Conservation (phyloP, 2,329 filamentous ascomycete species). For the Passalora sequoiae region DNA sequence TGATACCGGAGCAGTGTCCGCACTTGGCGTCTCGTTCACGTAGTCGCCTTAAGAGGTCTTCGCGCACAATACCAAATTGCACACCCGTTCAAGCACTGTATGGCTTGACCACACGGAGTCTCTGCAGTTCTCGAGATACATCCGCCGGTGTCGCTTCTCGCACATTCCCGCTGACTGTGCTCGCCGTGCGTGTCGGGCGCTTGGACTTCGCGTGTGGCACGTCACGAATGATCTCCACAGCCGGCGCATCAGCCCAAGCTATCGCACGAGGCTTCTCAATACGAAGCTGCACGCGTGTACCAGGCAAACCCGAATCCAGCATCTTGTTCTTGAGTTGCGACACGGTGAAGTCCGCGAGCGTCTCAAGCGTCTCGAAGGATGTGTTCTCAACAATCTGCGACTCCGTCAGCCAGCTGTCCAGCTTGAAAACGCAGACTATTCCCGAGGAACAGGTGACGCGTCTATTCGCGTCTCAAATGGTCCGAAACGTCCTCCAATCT, state of each 20-base stretch:
- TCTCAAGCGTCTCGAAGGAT: constrained; percentile 46
- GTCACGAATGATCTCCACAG: constrained; percentile 52
- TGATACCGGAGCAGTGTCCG: too few relatives aligned
- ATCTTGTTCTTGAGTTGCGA: constrained; percentile 33
- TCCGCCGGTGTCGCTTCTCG: not conserved
- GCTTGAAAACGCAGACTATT: not conserved
- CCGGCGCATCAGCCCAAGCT: constrained; percentile 64
- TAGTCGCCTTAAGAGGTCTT: not conserved
- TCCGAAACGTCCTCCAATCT: too few relatives aligned
- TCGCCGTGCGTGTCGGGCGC: constrained; percentile 1
- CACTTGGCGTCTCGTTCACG: not conserved
- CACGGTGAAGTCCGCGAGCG: constrained; percentile 43
- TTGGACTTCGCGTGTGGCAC: constrained; percentile 13
- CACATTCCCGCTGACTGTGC: not conserved
- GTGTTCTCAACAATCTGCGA: constrained; percentile 39
- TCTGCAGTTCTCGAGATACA: constrained; percentile 2
- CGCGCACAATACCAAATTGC: too few relatives aligned
- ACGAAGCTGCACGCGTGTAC: constrained; percentile 54
- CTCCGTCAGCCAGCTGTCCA: not conserved
- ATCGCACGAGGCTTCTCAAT: constrained; percentile 71
- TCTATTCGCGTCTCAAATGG: too few relatives aligned
- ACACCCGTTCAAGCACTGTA: constrained; percentile 15
- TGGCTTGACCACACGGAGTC: constrained; percentile 20
- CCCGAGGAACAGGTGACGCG: too few relatives aligned
- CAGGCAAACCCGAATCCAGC: constrained; percentile 31